Evolutionary conservation across 352 stramenopile species (phyloP).

Genomic region (Phytophthora agathidicida): DNA sequence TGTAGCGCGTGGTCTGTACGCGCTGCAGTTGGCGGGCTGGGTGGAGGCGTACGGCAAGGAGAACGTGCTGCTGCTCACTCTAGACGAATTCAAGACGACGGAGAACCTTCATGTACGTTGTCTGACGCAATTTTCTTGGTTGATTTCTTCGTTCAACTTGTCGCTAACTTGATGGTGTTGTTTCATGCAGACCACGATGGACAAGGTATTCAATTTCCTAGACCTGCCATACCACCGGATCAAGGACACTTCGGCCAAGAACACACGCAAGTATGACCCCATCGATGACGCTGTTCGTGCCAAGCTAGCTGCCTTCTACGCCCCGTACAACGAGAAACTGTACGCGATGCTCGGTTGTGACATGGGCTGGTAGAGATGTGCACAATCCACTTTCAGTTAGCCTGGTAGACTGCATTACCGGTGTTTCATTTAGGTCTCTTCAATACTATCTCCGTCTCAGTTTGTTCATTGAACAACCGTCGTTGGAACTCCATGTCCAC

Average conservation of each 20-base stretch:
- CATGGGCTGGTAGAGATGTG: slow-evolving; percentile 58
- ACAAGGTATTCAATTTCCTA: slow-evolving; percentile 86
- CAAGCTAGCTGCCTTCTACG: slow-evolving; percentile 80
- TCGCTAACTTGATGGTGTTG: slow-evolving; percentile 20
- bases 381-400: not conserved
- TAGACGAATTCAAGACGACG: slow-evolving; percentile 93
- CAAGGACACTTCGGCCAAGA: slow-evolving; percentile 84
- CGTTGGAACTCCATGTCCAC: slow-evolving; percentile 42
- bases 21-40: slow-evolving; percentile 94
- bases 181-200: slow-evolving; percentile 62
- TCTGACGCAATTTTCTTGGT: not conserved
- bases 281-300: slow-evolving; percentile 55
- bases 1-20: slow-evolving; percentile 93
- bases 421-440: slow-evolving; percentile 35
- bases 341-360: slow-evolving; percentile 65
- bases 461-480: slow-evolving; percentile 60
- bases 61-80: slow-evolving; percentile 92
- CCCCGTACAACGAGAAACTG: slow-evolving; percentile 85
- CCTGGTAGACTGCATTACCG: slow-evolving; percentile 21
- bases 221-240: slow-evolving; percentile 85
- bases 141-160: not conserved
- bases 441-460: slow-evolving; percentile 67
- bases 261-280: slow-evolving; percentile 87
- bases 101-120: slow-evolving; percentile 64
- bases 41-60: slow-evolving; percentile 88